Evolutionary conservation across 768 basidiomycete species (phyloP).

Genomic region (Podaxis sp.): DNA sequence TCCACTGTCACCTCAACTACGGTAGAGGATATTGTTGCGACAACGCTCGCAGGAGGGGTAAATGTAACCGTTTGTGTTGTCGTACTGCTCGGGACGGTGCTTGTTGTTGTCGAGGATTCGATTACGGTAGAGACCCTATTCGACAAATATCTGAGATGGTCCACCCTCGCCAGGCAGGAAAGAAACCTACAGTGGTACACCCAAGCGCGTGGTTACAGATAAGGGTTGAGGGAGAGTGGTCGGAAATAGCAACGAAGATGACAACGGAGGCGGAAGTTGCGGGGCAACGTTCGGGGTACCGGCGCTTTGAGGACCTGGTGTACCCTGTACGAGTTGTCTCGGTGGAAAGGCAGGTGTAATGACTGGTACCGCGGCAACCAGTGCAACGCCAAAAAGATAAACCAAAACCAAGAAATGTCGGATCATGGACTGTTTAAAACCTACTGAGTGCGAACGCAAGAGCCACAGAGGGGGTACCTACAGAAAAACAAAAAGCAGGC

Average conservation of each 20-base stretch:
- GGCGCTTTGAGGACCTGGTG: neutral
- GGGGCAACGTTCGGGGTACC: neutral
- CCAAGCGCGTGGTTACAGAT: neutral
- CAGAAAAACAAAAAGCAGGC: neutral
- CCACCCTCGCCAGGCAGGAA: neutral
- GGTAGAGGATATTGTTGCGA: neutral
- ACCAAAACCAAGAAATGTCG: neutral
- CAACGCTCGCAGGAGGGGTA: neutral
- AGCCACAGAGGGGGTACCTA: neutral
- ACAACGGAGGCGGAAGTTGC: neutral
- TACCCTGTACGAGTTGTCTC: neutral
- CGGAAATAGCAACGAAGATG: neutral
- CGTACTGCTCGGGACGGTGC: constrained; percentile 10
- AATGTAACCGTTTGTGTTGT: neutral
- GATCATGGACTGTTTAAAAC: neutral
- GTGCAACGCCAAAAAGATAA: neutral
- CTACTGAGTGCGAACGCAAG: neutral
- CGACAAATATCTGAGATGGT: neutral
- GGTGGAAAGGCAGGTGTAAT: neutral
- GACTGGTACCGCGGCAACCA: constrained; percentile 2
- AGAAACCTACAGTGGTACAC: neutral
- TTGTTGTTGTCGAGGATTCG: neutral
- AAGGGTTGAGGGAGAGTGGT: neutral
- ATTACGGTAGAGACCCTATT: neutral
- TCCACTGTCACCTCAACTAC: neutral